Percentiles rank a stretch among this genome's conserved stretches.
Evolutionary conservation across 1,284 basidiomycete species (phyloP).

Genomic region (Fistulinella staudtii): DNA sequence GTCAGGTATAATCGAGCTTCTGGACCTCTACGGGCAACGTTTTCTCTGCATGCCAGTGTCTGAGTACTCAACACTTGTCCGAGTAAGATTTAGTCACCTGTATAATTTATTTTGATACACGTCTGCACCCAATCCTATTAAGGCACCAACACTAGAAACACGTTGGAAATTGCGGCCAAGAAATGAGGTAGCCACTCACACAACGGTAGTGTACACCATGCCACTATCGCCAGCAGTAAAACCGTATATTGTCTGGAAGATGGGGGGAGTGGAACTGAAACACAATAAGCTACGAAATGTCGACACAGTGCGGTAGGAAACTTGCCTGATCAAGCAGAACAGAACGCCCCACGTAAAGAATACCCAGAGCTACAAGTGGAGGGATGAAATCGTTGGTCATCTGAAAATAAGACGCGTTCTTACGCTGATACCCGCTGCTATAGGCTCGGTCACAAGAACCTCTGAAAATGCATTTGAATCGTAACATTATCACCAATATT

Average conservation of each 20-base stretch:
- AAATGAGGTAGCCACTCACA: slow-evolving; percentile 40
- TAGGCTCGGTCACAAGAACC: slow-evolving; percentile 69
- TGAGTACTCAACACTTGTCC: background rate
- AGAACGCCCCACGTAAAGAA: slow-evolving; percentile 76
- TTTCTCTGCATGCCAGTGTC: slow-evolving; percentile 10
- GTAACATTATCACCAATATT: background rate
- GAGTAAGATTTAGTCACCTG: slow-evolving; percentile 34
- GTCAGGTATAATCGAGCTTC: slow-evolving; percentile 59
- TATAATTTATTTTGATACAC: slow-evolving; percentile 69
- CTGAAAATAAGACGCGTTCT: slow-evolving; percentile 14
- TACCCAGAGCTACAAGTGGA: slow-evolving; percentile 58
- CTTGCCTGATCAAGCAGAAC: slow-evolving; percentile 62
- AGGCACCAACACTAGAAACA: slow-evolving; percentile 53
- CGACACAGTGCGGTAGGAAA: background rate
- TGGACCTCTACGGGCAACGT: slow-evolving; percentile 45
- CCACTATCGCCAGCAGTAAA: slow-evolving; percentile 67
- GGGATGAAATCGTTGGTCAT: background rate
- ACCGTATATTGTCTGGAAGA: slow-evolving; percentile 58
- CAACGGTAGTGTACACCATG: slow-evolving; percentile 55
- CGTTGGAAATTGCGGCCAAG: background rate
- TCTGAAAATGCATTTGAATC: slow-evolving; percentile 31
- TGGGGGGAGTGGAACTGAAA: slow-evolving; percentile 54
- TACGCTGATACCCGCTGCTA: slow-evolving; percentile 71
- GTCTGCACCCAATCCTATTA: slow-evolving; percentile 55
- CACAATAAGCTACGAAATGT: background rate